phyloP scores from a whole-genome alignment of 306 rosid species.

The Quillaja saponaria region DNA sequence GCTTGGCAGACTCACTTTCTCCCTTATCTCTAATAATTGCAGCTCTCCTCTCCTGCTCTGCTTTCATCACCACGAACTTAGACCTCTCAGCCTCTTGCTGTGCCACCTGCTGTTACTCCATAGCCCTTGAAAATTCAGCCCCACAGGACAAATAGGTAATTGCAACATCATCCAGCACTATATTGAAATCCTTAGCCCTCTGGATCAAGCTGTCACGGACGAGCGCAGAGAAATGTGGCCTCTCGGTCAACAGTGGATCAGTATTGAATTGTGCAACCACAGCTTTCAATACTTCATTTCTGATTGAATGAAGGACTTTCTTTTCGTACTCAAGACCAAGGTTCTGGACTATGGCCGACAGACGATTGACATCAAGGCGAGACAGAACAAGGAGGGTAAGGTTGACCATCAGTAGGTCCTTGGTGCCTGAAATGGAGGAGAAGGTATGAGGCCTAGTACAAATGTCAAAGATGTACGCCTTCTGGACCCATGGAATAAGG shows the following conservation, averaged over 20 bases:
- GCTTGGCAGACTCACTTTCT: slow-evolving; percentile 85
- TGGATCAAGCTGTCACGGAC: slow-evolving; percentile 73
- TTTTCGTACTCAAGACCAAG: slow-evolving; percentile 94
- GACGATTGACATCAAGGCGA: slow-evolving; percentile 70
- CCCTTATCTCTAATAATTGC: slow-evolving; percentile 92
- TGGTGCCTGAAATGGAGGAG: slow-evolving; percentile 85
- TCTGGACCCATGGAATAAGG: slow-evolving; percentile 92
- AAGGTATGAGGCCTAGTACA: slow-evolving; percentile 86
- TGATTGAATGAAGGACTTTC: slow-evolving; percentile 89
- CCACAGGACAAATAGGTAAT: slow-evolving; percentile 84
- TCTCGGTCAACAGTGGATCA: slow-evolving; percentile 85
- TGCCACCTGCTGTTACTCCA: slow-evolving; percentile 95
- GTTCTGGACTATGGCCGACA: slow-evolving; percentile 71
- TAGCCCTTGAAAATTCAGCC: slow-evolving; percentile 76
- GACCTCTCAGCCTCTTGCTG: slow-evolving; percentile 98
- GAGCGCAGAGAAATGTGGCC: slow-evolving; percentile 80
- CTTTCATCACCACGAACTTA: slow-evolving; percentile 85
- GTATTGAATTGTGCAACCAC: slow-evolving; percentile 93
- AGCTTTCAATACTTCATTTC: slow-evolving; percentile 85
- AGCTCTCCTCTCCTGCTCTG: slow-evolving; percentile 91
- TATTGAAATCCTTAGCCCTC: slow-evolving; percentile 83
- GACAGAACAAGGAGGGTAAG: slow-evolving; percentile 83
- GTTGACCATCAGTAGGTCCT: slow-evolving; percentile 91
- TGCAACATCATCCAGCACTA: slow-evolving; percentile 82
- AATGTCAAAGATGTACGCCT: slow-evolving; percentile 87